These are phyloP conservation scores for Fusarium keratoplasticum DNA, from an alignment of 2,329 filamentous ascomycete species.

Conservation along the genomic window DNA sequence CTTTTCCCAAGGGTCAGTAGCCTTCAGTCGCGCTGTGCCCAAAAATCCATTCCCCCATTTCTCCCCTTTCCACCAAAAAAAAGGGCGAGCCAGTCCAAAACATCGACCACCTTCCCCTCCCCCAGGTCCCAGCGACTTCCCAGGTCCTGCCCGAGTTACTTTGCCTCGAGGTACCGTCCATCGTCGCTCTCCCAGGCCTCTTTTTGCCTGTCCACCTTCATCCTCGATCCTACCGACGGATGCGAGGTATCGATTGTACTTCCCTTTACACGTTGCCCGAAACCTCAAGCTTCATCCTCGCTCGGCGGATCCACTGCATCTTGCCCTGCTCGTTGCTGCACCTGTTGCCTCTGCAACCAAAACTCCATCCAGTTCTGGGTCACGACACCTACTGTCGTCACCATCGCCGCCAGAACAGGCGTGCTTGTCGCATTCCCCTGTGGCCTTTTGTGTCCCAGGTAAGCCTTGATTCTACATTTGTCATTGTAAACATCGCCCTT, in stretches of 20 bases:
- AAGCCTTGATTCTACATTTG: constrained; percentile 24
- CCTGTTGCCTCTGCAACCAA: constrained; percentile 16
- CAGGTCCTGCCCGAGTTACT: constrained; percentile 54
- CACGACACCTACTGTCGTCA: constrained; percentile 33
- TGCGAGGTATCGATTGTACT: constrained; percentile 38
- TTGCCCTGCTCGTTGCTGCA: constrained; percentile 21
- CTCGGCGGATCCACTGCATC: constrained; percentile 42
- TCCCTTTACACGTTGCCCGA: constrained; percentile 25
- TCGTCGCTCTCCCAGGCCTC: constrained; percentile 43
- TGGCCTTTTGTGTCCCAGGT: constrained; percentile 14
- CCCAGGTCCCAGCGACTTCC: constrained; percentile 47
- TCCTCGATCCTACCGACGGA: constrained; percentile 29
- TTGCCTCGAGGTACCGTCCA: constrained; percentile 54
- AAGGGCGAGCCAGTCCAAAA: constrained; percentile 52
- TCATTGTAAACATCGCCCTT: background rate
- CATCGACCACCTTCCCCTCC: constrained; percentile 49
- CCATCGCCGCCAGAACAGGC: constrained; percentile 28
- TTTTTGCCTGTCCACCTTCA: constrained; percentile 36
- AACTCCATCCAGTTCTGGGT: constrained; percentile 12
- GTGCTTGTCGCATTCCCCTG: constrained; percentile 33
- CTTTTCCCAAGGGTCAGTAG: constrained; percentile 37
- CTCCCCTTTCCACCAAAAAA: constrained; percentile 49
- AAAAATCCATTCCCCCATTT: constrained; percentile 46
- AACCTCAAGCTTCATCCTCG: constrained; percentile 28
- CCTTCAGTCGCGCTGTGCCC: constrained; percentile 44